These are phyloP conservation scores for Colletotrichum sojae DNA, from an alignment of 2,329 filamentous ascomycete species.

Conservation along the genomic window DNA sequence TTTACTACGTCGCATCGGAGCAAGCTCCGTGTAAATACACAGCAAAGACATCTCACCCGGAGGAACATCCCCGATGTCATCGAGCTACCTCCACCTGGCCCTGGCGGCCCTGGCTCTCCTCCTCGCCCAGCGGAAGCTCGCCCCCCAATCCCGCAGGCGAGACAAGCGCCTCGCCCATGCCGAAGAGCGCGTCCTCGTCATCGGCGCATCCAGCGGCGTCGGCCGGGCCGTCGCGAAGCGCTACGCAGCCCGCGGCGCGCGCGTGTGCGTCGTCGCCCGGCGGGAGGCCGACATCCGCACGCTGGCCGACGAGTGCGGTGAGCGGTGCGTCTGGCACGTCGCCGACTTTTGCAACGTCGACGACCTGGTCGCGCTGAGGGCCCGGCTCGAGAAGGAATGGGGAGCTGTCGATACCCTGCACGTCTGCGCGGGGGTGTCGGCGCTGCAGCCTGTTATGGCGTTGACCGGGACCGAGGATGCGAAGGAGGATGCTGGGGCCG, in stretches of 20 bases:
- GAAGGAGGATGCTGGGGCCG: slow-evolving; percentile 9
- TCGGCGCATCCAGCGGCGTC: slow-evolving; percentile 34
- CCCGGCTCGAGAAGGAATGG: slow-evolving; percentile 30
- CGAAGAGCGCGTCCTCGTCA: slow-evolving; percentile 29
- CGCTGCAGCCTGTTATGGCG: slow-evolving; percentile 30
- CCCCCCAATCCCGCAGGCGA: slow-evolving; percentile 16
- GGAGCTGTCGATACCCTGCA: slow-evolving; percentile 23
- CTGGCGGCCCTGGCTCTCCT: slow-evolving; percentile 25
- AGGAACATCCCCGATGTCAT: too few species aligned
- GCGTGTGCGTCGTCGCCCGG: slow-evolving; percentile 26
- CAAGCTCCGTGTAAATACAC: too few species aligned
- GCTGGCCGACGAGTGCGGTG: slow-evolving; percentile 22
- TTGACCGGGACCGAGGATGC: slow-evolving; percentile 20
- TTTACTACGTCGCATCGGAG: too few species aligned
- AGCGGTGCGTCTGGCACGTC: slow-evolving; percentile 17
- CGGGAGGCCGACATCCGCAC: slow-evolving; percentile 23
- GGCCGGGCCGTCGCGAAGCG: slow-evolving; percentile 28
- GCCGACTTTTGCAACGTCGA: slow-evolving; percentile 27
- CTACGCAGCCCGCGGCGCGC: slow-evolving; percentile 30
- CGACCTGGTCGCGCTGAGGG: slow-evolving; percentile 18
- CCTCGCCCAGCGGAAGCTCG: slow-evolving; percentile 15
- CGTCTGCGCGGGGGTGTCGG: slow-evolving; percentile 28
- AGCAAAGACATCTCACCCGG: too few species aligned
- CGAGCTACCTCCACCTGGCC: slow-evolving; percentile 1
- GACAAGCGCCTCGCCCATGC: slow-evolving; percentile 7